phyloP scores from a whole-genome alignment of 805 yeast genomes.

The Lachancea kluyveri region DNA sequence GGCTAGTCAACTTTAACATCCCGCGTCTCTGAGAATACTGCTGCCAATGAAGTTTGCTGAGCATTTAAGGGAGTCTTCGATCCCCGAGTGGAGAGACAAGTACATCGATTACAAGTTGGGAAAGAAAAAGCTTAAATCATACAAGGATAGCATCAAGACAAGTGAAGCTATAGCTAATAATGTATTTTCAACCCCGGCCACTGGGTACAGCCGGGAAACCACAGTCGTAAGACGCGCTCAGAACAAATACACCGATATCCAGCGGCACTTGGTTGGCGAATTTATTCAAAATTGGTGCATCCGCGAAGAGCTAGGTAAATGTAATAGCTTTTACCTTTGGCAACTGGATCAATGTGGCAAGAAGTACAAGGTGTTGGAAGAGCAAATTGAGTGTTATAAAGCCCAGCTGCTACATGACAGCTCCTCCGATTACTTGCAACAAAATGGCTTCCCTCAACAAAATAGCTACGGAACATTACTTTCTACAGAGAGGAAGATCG shows the following conservation, averaged over 20 bases:
- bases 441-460: background rate
- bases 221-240: constrained; percentile 1
- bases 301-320: constrained; percentile 23
- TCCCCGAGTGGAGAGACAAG: constrained; percentile 84
- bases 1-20: too few relatives aligned
- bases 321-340: constrained; percentile 30
- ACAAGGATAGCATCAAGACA: constrained; percentile 7
- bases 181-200: constrained; percentile 1
- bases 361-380: constrained; percentile 19
- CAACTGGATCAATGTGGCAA: constrained; percentile 21
- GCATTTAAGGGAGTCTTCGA: constrained; percentile 52
- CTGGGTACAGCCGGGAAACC: background rate
- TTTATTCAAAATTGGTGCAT: constrained; percentile 31
- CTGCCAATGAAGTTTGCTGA: constrained; percentile 76
- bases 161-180: constrained; percentile 6
- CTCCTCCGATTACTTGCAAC: background rate
- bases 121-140: constrained; percentile 34
- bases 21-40: too few relatives aligned
- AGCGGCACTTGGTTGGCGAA: constrained; percentile 16
- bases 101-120: constrained; percentile 65
- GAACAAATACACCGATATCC: constrained; percentile 9
- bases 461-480: constrained; percentile 6
- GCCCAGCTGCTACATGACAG: too few relatives aligned
- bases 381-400: constrained; percentile 19
- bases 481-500: too few relatives aligned